Evolutionary conservation across 805 yeast species (phyloP).

Genomic region (Nakazawaea anatomiae): DNA sequence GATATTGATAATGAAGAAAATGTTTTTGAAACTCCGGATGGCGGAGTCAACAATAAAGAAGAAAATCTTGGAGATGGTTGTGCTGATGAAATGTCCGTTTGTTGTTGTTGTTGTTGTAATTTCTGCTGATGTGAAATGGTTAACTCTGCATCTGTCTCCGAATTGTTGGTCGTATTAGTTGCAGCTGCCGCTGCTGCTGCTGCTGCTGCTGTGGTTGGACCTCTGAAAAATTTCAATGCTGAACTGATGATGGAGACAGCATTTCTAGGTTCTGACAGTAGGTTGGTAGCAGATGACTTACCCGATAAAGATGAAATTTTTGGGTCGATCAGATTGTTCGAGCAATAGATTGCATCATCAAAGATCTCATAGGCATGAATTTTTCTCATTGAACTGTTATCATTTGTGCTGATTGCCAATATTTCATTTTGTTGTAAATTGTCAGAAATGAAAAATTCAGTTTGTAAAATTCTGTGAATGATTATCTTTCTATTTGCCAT

Average conservation of each 20-base stretch:
- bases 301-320: background rate
- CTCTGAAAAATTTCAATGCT: constrained; percentile 8
- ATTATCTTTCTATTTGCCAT: constrained; percentile 44
- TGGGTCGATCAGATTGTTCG: constrained; percentile 2
- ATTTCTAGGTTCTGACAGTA: background rate
- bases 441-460: constrained; percentile 16
- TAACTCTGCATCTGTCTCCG: background rate
- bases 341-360: constrained; percentile 57
- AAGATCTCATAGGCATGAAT: constrained; percentile 59
- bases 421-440: constrained; percentile 6
- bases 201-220: background rate
- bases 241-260: constrained; percentile 1
- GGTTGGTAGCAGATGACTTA: background rate
- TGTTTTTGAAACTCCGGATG: constrained; percentile 5
- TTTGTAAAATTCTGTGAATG: constrained; percentile 28
- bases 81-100: constrained; percentile 11
- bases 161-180: constrained; percentile 3
- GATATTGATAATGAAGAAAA: constrained; percentile 15
- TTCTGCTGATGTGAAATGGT: constrained; percentile 13
- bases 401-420: constrained; percentile 3
- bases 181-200: background rate
- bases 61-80: constrained; percentile 13
- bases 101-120: constrained; percentile 3
- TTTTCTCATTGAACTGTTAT: constrained; percentile 33
- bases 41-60: background rate